Evolutionary conservation across 1,284 basidiomycete genomes (phyloP).

Genomic region (Ceratobasidium sp.): DNA sequence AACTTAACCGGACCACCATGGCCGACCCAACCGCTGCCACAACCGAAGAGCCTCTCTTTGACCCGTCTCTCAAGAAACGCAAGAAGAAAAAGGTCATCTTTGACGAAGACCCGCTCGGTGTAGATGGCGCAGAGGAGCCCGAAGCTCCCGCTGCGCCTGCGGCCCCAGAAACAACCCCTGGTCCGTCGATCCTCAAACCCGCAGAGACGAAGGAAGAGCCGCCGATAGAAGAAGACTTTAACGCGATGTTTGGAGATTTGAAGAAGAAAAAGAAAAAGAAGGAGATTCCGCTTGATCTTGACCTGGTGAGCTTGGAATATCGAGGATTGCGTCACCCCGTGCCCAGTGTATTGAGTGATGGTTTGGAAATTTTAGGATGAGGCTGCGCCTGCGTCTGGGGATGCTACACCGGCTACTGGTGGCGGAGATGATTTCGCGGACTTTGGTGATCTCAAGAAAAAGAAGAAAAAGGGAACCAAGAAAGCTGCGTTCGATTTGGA

Average conservation of each 20-base stretch:
- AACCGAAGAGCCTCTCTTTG: conserved; percentile 79
- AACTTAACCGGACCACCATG: not conserved
- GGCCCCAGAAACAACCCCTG: conserved; percentile 65
- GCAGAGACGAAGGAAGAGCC: conserved; percentile 54
- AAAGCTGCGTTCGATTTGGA: conserved; percentile 63
- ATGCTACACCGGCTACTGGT: conserved; percentile 49
- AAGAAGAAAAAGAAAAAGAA: conserved; percentile 96
- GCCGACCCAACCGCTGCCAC: conserved; percentile 35
- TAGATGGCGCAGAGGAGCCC: conserved; percentile 68
- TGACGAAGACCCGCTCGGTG: conserved; percentile 82
- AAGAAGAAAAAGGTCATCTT: conserved; percentile 84
- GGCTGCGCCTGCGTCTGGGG: conserved; percentile 52
- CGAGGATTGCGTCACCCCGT: not conserved
- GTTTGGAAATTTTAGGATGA: conserved; percentile 42
- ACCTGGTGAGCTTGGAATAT: conserved; percentile 67
- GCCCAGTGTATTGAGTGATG: conserved; percentile 1
- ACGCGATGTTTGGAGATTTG: conserved; percentile 85
- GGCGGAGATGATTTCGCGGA: conserved; percentile 67
- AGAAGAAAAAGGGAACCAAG: conserved; percentile 64
- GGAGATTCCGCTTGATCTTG: conserved; percentile 85
- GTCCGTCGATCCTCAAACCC: conserved; percentile 70
- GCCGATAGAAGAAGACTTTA: conserved; percentile 76
- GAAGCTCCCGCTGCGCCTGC: conserved; percentile 30
- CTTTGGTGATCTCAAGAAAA: conserved; percentile 87
- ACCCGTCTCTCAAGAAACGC: conserved; percentile 82